Conservation (phyloP, 1,284 basidiomycete species). For the Cryptococcus deneoformans region DNA sequence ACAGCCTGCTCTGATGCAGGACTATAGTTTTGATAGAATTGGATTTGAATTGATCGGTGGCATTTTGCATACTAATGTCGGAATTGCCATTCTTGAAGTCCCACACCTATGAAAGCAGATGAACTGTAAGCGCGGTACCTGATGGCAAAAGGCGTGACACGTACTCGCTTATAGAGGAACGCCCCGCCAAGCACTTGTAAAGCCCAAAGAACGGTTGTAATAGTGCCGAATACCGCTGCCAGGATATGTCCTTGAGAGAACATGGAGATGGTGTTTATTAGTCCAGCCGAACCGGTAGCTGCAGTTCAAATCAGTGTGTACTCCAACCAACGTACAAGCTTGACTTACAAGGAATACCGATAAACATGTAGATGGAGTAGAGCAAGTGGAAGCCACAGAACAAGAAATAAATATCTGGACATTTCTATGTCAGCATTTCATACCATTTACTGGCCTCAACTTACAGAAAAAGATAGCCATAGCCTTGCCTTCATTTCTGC, state of each 20-base stretch:
- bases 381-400: constrained; percentile 91
- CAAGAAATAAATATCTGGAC: constrained; percentile 85
- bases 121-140: too few relatives aligned
- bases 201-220: constrained; percentile 84
- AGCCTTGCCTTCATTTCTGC: constrained; percentile 66
- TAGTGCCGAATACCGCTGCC: constrained; percentile 70
- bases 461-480: constrained; percentile 44
- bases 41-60: constrained; percentile 39
- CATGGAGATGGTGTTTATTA: constrained; percentile 85
- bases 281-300: constrained; percentile 88
- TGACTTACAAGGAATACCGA: constrained; percentile 65
- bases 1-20: constrained; percentile 39
- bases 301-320: constrained; percentile 38
- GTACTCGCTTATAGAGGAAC: constrained; percentile 15
- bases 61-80: constrained; percentile 45
- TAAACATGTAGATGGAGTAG: constrained; percentile 82
- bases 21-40: constrained; percentile 45
- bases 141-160: neutral
- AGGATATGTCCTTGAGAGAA: constrained; percentile 59
- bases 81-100: constrained; percentile 49
- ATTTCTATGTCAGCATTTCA: constrained; percentile 3
- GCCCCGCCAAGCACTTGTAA: constrained; percentile 61
- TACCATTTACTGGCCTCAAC: neutral
- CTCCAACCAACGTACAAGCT: constrained; percentile 7
- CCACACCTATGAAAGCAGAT: constrained; percentile 30